Base-by-base conservation (phyloP, 768 basidiomycete species). In the Suillus sp. region DNA sequence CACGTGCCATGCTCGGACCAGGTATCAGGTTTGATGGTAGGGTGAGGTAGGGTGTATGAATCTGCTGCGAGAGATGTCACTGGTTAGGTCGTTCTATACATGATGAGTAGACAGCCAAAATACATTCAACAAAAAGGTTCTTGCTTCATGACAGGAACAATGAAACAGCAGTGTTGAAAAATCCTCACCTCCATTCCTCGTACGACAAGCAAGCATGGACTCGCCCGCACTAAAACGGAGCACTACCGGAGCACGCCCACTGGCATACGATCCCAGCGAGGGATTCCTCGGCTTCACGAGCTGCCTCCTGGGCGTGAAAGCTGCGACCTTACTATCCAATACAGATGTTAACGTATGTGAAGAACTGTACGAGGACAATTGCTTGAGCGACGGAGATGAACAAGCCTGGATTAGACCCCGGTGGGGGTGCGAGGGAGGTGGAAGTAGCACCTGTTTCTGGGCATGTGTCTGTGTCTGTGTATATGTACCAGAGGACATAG, bases 1-100 rank as follows among this genome's bases (percentile, higher is more conserved):
- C 9, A 11, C n/a, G 55, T 2, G 50, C 55, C 53, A 60, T 69
- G 18, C n/a, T 54, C 72, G 65, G 63, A 64, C 65, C 65, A 73
- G 1, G 20, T 35, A 0, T 67, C 64, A 4, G 57, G 13, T n/a
- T 30, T 14, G 57, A 48, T 2, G 53, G 45, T 18, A 59, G 20
- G 56, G 64, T 63, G 38, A 59, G 63, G 59, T 68, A 62, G 0
- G 53, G 4, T 25, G 63, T 35, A 59, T 67, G 11, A 37, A 63
- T 47, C 37, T 48, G 1, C 22, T 22, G 48, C 47, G 58, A 61
- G 53, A 4, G 47, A 34, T 10, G 34, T 51, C 13, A 47, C 22
- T 47, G 13, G 22, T 47, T 16, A 58, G 42, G 18, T 56, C 11
- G 22, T 18, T 18, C 22, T 20, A 38, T 22, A 25, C 30, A 27